Evolutionary conservation across 257 asterid genomes (phyloP), one percentile per base, ranked within the genome.

Genomic region (Solanum peruvianum): DNA sequence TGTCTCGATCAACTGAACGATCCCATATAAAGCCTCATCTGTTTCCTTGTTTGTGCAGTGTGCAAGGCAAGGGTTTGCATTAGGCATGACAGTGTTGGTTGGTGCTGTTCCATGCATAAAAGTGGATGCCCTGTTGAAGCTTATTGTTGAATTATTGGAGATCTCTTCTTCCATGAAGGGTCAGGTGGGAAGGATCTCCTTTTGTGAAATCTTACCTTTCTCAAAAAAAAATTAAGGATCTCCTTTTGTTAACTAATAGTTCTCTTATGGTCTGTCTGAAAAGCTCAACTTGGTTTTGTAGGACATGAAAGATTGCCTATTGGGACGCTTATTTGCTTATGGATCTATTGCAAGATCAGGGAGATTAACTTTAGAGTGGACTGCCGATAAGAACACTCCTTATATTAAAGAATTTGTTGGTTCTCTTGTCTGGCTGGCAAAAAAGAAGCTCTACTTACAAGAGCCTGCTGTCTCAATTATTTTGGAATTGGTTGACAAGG

Each of bases 271-370:
- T 25, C 69, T 29, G 85, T 29, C 85, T 29, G 35, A 29, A 81
- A 87, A n/a, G 33, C 41, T 87, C 86, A n/a, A 33, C 82, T 73
- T 89, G 90, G 87, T 86, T 87, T 71, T 89, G 31, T 69, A 97
- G 99, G 99, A 97, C 92, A 95, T 89, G 75, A 96, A 91, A 89
- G 99, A 96, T 92, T 91, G 93, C 86, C 90, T 94, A 76, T 89
- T 97, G 82, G 99, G 99, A 13, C 99, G 98, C 58, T 91, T 97
- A 90, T 96, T 97, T 94, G 96, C 99, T 84, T 97, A 97, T 89
- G 99, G 98, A 87, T 98, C 99, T 88, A 91, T 96, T 87, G 97
- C 98, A 81, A 91, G 99, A 92, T 97, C 99, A 35, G 99, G 99
- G 89, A 94, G 93, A 89, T 92, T 97, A 33, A 88, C 93, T 42